Evolutionary conservation across 208 protist species (phyloP).

Genomic region (Eutreptiella sp.): DNA sequence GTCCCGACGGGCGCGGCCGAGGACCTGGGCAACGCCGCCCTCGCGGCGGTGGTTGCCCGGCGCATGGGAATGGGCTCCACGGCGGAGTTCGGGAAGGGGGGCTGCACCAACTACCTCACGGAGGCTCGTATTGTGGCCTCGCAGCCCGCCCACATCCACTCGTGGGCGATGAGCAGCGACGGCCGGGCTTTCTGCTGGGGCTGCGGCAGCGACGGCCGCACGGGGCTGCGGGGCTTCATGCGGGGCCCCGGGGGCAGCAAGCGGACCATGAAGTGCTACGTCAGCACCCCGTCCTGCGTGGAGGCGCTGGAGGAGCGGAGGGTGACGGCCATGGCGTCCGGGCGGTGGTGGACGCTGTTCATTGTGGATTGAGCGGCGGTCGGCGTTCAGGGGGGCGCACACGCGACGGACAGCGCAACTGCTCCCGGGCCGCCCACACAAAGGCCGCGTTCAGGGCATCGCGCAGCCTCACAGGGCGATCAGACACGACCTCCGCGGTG

Average conservation of each 20-base stretch:
- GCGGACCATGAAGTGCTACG: conserved; percentile 18
- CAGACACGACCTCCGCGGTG: too few relatives aligned
- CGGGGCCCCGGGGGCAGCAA: conserved; percentile 12
- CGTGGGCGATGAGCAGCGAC: neutral
- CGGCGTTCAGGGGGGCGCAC: too few relatives aligned
- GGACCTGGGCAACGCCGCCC: neutral
- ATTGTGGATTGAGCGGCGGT: too few relatives aligned
- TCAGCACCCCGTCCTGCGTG: conserved; percentile 3
- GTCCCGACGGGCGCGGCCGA: conserved; percentile 23
- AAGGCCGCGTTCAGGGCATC: too few relatives aligned
- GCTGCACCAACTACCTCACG: conserved; percentile 3
- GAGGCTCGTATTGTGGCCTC: neutral
- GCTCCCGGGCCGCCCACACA: too few relatives aligned
- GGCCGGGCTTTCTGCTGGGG: conserved; percentile 10
- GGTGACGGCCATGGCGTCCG: neutral
- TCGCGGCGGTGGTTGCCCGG: neutral
- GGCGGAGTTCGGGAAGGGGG: neutral
- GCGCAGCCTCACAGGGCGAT: too few relatives aligned
- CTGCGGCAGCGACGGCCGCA: conserved; percentile 11
- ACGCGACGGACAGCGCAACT: too few relatives aligned
- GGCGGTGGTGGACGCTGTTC: conserved; percentile 9
- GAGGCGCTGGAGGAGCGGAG: neutral
- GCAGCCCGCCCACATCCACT: conserved; percentile 15
- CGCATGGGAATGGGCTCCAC: conserved; percentile 13
- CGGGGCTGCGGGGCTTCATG: conserved; percentile 1